phyloP scores from a whole-genome alignment of 2,329 filamentous ascomycete genomes.

The Fonsecaea erecta region DNA sequence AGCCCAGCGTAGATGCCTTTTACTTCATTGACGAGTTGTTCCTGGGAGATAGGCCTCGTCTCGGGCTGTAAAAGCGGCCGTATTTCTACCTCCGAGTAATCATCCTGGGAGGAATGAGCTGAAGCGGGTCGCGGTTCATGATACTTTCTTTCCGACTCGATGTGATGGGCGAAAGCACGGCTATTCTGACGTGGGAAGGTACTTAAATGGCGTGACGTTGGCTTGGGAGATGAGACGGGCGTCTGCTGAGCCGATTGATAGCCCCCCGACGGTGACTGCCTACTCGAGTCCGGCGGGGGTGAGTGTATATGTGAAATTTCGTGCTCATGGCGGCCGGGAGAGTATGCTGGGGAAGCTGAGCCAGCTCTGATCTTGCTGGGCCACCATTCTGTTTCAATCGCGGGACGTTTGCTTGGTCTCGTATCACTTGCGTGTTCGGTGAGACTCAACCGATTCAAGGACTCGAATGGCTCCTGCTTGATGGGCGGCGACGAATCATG shows the following conservation, averaged over 20 bases:
- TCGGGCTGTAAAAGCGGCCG: constrained; percentile 57
- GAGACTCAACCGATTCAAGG: constrained; percentile 3
- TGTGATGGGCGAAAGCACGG: background rate
- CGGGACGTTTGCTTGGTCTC: constrained; percentile 26
- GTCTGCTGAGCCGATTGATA: constrained; percentile 20
- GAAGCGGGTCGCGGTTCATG: background rate
- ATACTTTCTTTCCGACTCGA: background rate
- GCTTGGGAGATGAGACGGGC: constrained; percentile 23
- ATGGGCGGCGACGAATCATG: constrained; percentile 9
- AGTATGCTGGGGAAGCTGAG: constrained; percentile 23
- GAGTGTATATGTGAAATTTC: constrained; percentile 4
- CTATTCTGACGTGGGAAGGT: background rate
- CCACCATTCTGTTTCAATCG: constrained; percentile 16
- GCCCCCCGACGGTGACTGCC: constrained; percentile 15
- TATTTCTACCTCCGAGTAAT: constrained; percentile 10
- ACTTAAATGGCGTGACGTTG: background rate
- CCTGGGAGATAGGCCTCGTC: constrained; percentile 72
- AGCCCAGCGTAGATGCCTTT: constrained; percentile 60
- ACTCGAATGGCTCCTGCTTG: constrained; percentile 17
- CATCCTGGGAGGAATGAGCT: background rate
- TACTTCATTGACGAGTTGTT: constrained; percentile 79
- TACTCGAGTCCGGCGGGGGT: constrained; percentile 10
- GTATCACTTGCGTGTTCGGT: constrained; percentile 4
- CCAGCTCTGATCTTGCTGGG: constrained; percentile 25
- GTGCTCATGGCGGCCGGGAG: constrained; percentile 14